Percentiles rank a stretch among this genome's conserved stretches.
These are phyloP conservation scores for Lavandula angustifolia DNA, from an alignment of 257 asterid species.

Conservation along the genomic window DNA sequence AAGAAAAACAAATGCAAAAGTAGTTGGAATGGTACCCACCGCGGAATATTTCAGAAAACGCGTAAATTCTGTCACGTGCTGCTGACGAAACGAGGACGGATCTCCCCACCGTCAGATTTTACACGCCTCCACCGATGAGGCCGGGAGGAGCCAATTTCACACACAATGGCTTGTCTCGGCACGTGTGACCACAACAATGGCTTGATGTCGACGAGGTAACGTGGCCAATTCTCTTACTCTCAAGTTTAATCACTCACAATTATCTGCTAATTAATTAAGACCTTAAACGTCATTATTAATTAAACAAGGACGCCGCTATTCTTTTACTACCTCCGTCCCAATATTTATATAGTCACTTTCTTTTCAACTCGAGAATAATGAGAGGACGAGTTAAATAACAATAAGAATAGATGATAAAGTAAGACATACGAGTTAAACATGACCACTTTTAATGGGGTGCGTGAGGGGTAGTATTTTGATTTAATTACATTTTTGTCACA, in stretches of 20 bases:
- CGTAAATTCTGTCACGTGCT: slow-evolving; percentile 39
- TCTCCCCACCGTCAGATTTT: slow-evolving; percentile 29
- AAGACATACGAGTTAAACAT: too few relatives aligned
- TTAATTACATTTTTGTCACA: too few relatives aligned
- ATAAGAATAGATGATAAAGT: too few relatives aligned
- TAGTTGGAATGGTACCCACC: slow-evolving; percentile 15
- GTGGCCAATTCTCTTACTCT: slow-evolving; percentile 38
- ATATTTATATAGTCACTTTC: too few relatives aligned
- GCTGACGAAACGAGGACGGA: slow-evolving; percentile 4
- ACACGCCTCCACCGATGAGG: slow-evolving; percentile 9
- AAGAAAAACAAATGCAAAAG: too few relatives aligned
- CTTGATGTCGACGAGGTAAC: slow-evolving; percentile 36
- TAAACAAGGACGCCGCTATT: slow-evolving; percentile 16
- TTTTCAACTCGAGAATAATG: too few relatives aligned
- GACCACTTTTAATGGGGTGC: too few relatives aligned
- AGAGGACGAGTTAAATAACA: too few relatives aligned
- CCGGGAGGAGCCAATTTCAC: too few relatives aligned
- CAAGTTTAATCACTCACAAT: neutral
- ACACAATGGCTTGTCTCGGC: slow-evolving; percentile 20
- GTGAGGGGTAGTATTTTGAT: too few relatives aligned
- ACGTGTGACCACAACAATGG: slow-evolving; percentile 38
- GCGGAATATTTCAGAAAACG: slow-evolving; percentile 40
- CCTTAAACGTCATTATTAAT: slow-evolving; percentile 8
- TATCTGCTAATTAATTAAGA: slow-evolving; percentile 29
- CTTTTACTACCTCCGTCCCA: too few relatives aligned